These are phyloP conservation scores for Nothophaeocryptopus gaeumannii DNA, from an alignment of 2,329 filamentous ascomycete genomes.

Conservation along the genomic window DNA sequence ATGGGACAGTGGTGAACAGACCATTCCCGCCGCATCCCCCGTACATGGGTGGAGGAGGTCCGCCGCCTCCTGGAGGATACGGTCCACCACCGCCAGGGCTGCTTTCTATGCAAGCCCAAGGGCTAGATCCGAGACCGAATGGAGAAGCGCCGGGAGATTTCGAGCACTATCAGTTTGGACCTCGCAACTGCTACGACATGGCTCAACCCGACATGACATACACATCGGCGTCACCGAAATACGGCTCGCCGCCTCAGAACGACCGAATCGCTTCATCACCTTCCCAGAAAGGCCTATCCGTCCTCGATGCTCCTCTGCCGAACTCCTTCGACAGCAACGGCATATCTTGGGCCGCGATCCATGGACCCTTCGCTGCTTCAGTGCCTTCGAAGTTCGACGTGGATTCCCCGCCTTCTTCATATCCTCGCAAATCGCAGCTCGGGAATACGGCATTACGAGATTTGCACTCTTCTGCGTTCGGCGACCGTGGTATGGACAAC, in stretches of 20 bases:
- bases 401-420: slow-evolving; percentile 72
- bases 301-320: slow-evolving; percentile 86
- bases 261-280: slow-evolving; percentile 79
- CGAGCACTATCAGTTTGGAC: slow-evolving; percentile 30
- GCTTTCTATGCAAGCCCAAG: slow-evolving; percentile 37
- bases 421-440: slow-evolving; percentile 49
- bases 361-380: slow-evolving; percentile 86
- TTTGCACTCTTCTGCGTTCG: slow-evolving; percentile 66
- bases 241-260: slow-evolving; percentile 80
- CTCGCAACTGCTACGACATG: slow-evolving; percentile 29
- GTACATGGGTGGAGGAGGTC: slow-evolving; percentile 16
- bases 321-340: slow-evolving; percentile 96
- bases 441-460: slow-evolving; percentile 50
- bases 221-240: slow-evolving; percentile 60
- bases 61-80: slow-evolving; percentile 20
- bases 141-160: slow-evolving; percentile 27
- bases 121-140: slow-evolving; percentile 30
- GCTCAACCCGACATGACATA: slow-evolving; percentile 55
- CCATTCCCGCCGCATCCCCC: slow-evolving; percentile 19
- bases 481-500: slow-evolving; percentile 52
- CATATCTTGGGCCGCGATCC: slow-evolving; percentile 84
- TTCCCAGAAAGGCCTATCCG: slow-evolving; percentile 65
- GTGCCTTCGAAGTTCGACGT: slow-evolving; percentile 89
- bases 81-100: slow-evolving; percentile 32
- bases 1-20: slow-evolving; percentile 87